These are phyloP conservation scores for Rutstroemia sp. DNA, from an alignment of 2,329 filamentous ascomycete species.

Conservation along the genomic window DNA sequence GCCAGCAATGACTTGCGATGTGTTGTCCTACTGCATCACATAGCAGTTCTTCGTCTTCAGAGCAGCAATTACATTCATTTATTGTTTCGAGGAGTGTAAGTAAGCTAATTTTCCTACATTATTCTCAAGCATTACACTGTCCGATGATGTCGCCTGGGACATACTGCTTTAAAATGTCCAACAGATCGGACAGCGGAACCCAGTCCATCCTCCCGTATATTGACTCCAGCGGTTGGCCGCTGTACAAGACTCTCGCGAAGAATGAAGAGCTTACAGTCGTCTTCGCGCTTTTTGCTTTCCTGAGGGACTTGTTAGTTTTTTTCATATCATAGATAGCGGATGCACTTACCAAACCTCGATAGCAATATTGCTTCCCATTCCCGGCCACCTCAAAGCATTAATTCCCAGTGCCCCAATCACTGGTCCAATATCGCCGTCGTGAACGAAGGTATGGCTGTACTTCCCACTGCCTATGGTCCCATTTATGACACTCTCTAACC, in stretches of 20 bases:
- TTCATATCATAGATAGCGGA: no score
- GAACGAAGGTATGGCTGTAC: conserved; percentile 29
- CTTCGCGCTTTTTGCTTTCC: not conserved
- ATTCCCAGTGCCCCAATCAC: conserved; percentile 28
- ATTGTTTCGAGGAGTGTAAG: no score
- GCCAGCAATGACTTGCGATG: no score
- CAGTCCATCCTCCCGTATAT: conserved; percentile 21
- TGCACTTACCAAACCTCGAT: conserved; percentile 32
- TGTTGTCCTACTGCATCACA: no score
- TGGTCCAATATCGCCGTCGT: conserved; percentile 33
- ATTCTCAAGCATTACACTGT: conserved; percentile 1
- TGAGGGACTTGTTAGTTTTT: not conserved
- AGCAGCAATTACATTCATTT: no score
- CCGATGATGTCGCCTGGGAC: conserved; percentile 19
- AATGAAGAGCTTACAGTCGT: not conserved
- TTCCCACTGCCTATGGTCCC: conserved; percentile 17
- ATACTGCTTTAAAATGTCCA: conserved; percentile 15
- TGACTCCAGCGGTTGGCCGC: conserved; percentile 21
- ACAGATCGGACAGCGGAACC: conserved; percentile 15
- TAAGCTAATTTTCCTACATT: not conserved
- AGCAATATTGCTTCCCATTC: conserved; percentile 33
- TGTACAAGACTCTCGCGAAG: conserved; percentile 28
- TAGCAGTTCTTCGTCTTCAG: no score
- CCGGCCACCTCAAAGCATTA: conserved; percentile 32
- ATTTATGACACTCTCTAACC: conserved; percentile 26